These are phyloP conservation scores for Sporodiniella umbellata DNA, from an alignment of 371 early-diverging fungal species.

Conservation along the genomic window DNA sequence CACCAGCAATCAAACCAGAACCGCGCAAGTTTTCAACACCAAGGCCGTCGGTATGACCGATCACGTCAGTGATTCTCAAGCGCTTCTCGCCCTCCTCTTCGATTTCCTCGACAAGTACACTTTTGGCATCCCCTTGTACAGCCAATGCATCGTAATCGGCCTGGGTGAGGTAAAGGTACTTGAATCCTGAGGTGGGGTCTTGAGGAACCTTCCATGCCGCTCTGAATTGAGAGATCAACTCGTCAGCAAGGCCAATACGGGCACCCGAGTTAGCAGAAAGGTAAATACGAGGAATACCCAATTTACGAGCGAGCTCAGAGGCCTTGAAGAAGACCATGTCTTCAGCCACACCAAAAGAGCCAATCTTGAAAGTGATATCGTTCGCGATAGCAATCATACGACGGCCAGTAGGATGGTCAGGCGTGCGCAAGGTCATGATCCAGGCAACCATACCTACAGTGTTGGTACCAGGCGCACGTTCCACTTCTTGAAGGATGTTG, in stretches of 20 bases:
- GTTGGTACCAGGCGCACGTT: constrained; percentile 89
- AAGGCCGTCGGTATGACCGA: constrained; percentile 88
- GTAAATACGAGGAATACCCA: constrained; percentile 94
- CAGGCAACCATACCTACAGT: constrained; percentile 97
- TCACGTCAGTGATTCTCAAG: constrained; percentile 85
- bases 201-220: constrained; percentile 81
- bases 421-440: constrained; percentile 86
- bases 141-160: constrained; percentile 66
- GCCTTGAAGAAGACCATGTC: constrained; percentile 92
- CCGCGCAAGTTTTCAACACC: constrained; percentile 99
- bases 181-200: constrained; percentile 85
- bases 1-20: constrained; percentile 98
- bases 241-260: constrained; percentile 97
- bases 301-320: constrained; percentile 80
- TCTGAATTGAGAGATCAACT: constrained; percentile 81
- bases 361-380: constrained; percentile 96
- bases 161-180: constrained; percentile 88
- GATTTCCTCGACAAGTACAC: constrained; percentile 65
- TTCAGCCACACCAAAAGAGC: constrained; percentile 96
- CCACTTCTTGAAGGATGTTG: constrained; percentile 72
- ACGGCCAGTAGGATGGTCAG: constrained; percentile 92
- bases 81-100: constrained; percentile 74
- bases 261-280: constrained; percentile 99
- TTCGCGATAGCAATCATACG: constrained; percentile 93
- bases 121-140: constrained; percentile 55